These are phyloP conservation scores for Annulohypoxylon nitens DNA, from an alignment of 495 filamentous ascomycete genomes.

Conservation along the genomic window DNA sequence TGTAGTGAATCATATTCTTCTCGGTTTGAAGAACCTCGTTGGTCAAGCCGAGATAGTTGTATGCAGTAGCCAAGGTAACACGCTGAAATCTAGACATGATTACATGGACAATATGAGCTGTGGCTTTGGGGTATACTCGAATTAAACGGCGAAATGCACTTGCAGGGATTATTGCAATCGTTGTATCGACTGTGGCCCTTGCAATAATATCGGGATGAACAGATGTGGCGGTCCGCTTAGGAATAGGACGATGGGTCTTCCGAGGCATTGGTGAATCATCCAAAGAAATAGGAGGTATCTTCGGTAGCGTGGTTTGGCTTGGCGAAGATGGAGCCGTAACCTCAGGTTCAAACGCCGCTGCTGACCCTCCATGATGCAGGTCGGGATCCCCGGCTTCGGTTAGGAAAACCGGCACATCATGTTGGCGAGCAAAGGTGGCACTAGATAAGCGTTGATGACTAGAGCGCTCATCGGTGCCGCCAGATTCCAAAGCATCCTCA, in stretches of 20 bases:
- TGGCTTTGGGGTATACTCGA: slow-evolving; percentile 94
- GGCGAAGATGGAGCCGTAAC: slow-evolving; percentile 37
- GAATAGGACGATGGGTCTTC: slow-evolving; percentile 21
- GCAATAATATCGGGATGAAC: slow-evolving; percentile 97
- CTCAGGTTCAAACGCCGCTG: slow-evolving; percentile 35
- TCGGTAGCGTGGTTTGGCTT: slow-evolving; percentile 47
- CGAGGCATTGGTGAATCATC: slow-evolving; percentile 62
- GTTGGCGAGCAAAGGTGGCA: slow-evolving; percentile 62
- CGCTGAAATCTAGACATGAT: slow-evolving; percentile 94
- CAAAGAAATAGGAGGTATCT: slow-evolving; percentile 81
- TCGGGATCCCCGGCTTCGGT: slow-evolving; percentile 21
- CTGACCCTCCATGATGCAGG: slow-evolving; percentile 3
- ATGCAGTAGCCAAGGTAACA: slow-evolving; percentile 92
- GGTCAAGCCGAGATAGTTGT: slow-evolving; percentile 91
- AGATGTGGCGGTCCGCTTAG: slow-evolving; percentile 70
- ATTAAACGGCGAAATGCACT: slow-evolving; percentile 94
- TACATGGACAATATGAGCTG: slow-evolving; percentile 96
- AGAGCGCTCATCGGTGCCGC: slow-evolving; percentile 19
- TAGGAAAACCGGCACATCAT: slow-evolving; percentile 49
- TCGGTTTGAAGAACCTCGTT: slow-evolving; percentile 93
- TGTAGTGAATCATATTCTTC: slow-evolving; percentile 90
- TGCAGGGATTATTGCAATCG: slow-evolving; percentile 97
- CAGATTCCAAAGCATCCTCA: slow-evolving; percentile 38
- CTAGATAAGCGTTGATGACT: slow-evolving; percentile 56
- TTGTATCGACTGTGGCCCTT: slow-evolving; percentile 95